These are phyloP conservation scores for Rhypophila decipiens DNA, from an alignment of 495 filamentous ascomycete species.

Conservation along the genomic window DNA sequence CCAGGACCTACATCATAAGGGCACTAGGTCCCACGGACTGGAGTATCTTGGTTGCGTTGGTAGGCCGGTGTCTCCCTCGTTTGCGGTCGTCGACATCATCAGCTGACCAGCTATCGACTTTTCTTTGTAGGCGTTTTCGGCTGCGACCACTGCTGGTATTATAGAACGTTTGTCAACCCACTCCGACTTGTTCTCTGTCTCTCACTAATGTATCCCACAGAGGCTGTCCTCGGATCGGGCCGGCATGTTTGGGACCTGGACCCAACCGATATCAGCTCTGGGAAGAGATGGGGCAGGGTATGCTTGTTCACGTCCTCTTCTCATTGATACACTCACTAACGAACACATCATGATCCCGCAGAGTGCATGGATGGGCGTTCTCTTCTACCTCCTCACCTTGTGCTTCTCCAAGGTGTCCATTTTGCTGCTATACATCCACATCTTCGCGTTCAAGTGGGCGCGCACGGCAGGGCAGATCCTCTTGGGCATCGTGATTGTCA, in stretches of 20 bases:
- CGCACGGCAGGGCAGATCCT: slow-evolving; percentile 23
- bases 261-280: slow-evolving; percentile 10
- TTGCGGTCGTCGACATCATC: neutral
- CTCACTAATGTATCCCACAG: slow-evolving; percentile 5
- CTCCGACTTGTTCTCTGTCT: neutral
- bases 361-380: slow-evolving; percentile 24
- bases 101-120: neutral
- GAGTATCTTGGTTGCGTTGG: slow-evolving; percentile 22
- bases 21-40: slow-evolving; percentile 23
- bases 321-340: neutral
- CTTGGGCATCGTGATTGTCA: slow-evolving; percentile 17
- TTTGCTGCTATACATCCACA: slow-evolving; percentile 31
- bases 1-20: slow-evolving; percentile 16
- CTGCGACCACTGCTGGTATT: slow-evolving; percentile 13
- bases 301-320: neutral
- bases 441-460: slow-evolving; percentile 31
- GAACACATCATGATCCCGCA: neutral
- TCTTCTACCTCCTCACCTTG: slow-evolving; percentile 24
- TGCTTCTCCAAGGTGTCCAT: slow-evolving; percentile 22
- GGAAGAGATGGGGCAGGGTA: slow-evolving; percentile 22
- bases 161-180: slow-evolving; percentile 19
- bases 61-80: too few species aligned
- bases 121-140: slow-evolving; percentile 13
- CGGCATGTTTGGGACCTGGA: slow-evolving; percentile 25
- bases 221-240: slow-evolving; percentile 20